phyloP scores from a whole-genome alignment of 73 alveolate species.

The Loxodes magnus region DNA sequence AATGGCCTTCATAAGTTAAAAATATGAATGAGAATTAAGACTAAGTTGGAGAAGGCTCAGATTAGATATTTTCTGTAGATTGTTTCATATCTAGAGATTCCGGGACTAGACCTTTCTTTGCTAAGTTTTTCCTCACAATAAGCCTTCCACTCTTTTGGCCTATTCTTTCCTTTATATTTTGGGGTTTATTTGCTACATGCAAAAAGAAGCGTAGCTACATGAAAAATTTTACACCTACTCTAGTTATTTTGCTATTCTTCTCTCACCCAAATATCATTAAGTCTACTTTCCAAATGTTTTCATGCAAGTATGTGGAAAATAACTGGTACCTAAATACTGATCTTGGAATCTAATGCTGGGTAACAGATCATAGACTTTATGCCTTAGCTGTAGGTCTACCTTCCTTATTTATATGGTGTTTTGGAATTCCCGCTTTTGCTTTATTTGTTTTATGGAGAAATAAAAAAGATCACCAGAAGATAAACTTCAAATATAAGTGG shows the following conservation, averaged over 20 bases:
- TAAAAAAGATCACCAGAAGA: not conserved
- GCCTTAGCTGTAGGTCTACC: slow-evolving; percentile 21
- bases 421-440: slow-evolving; percentile 28
- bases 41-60: slow-evolving; percentile 21
- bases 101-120: too few relatives aligned
- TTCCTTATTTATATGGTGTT: slow-evolving; percentile 20
- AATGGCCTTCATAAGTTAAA: slow-evolving; percentile 33
- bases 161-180: too few relatives aligned
- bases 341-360: not conserved
- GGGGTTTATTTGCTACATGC: too few relatives aligned
- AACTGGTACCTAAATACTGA: not conserved
- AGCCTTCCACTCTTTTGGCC: too few relatives aligned
- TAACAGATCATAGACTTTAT: not conserved
- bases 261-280: too few relatives aligned
- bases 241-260: too few relatives aligned
- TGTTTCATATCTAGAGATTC: too few relatives aligned
- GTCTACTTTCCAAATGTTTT: too few relatives aligned
- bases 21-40: slow-evolving; percentile 11
- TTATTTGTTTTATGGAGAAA: not conserved
- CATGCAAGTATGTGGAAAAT: too few relatives aligned
- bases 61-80: slow-evolving; percentile 22
- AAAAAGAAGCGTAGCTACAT: too few relatives aligned
- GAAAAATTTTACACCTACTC: too few relatives aligned
- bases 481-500: not conserved
- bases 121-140: too few relatives aligned